These are phyloP conservation scores for Hypsizygus marmoreus DNA, from an alignment of 768 basidiomycete genomes.

Conservation along the genomic window DNA sequence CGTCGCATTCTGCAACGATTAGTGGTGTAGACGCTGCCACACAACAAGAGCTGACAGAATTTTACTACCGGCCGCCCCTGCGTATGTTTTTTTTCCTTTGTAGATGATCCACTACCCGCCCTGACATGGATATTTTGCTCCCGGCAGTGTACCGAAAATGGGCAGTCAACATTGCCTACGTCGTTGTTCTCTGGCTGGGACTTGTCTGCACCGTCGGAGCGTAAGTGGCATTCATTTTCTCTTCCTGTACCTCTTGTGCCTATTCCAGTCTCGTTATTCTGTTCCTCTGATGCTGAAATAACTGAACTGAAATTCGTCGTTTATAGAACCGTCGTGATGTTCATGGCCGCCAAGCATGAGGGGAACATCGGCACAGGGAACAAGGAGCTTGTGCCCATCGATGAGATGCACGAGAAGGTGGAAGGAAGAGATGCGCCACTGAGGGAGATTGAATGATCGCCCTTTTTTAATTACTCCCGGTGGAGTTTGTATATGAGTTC, in stretches of 20 bases:
- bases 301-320: neutral
- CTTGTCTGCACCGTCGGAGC: slow-evolving; percentile 27
- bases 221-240: slow-evolving; percentile 19
- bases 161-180: slow-evolving; percentile 32
- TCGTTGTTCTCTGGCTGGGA: slow-evolving; percentile 34
- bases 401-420: too few relatives aligned
- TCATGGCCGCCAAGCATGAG: neutral
- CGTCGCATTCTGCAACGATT: slow-evolving; percentile 23
- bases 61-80: slow-evolving; percentile 28
- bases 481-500: too few relatives aligned
- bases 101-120: neutral
- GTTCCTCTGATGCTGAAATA: neutral
- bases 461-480: too few relatives aligned
- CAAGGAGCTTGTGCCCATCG: too few relatives aligned
- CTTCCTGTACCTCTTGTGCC: neutral
- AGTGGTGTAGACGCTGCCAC: slow-evolving; percentile 22
- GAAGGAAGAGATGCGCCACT: too few relatives aligned
- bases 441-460: too few relatives aligned
- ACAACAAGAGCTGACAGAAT: slow-evolving; percentile 15
- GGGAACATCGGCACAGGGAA: too few relatives aligned
- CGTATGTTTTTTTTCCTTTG: slow-evolving; percentile 16
- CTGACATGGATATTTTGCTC: neutral
- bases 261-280: neutral
- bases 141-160: slow-evolving; percentile 28
- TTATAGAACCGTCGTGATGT: slow-evolving; percentile 4